Evolutionary conservation across 169 alveolate genomes (phyloP).

Genomic region (Eimeria acervulina): DNA sequence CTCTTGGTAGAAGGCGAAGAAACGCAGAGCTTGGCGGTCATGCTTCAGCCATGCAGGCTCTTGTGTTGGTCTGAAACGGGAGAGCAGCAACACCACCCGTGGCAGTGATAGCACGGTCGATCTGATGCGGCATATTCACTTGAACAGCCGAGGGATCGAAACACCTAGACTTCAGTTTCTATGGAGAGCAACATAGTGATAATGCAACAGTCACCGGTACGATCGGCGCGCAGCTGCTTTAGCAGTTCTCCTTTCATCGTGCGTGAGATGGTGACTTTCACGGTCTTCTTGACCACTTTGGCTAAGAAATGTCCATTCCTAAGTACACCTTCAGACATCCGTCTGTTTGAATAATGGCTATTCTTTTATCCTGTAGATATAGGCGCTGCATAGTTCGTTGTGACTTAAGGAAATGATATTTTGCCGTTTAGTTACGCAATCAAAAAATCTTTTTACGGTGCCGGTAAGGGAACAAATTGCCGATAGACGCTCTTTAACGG

Average conservation of each 20-base stretch:
- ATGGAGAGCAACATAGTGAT: neutral
- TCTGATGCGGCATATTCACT: neutral
- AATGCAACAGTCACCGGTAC: constrained; percentile 38
- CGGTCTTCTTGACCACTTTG: neutral
- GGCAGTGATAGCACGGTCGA: neutral
- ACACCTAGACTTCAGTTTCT: neutral
- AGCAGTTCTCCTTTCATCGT: constrained; percentile 56
- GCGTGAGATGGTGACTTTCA: constrained; percentile 21
- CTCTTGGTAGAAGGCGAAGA: constrained; percentile 93
- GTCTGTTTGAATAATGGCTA: neutral
- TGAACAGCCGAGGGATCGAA: neutral
- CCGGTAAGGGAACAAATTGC: no score
- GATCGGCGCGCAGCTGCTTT: constrained; percentile 48
- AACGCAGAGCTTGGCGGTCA: constrained; percentile 92
- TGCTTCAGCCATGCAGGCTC: constrained; percentile 95
- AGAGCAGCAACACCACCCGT: neutral
- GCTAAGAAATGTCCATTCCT: constrained; percentile 37
- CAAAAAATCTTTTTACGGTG: no score
- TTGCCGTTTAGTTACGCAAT: no score
- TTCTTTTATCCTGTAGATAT: neutral
- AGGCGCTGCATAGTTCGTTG: neutral
- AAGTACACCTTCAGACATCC: neutral
- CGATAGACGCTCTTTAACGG: no score
- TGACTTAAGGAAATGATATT: neutral
- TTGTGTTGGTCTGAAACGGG: constrained; percentile 88